These are phyloP conservation scores for Omphalotus olearius DNA, from an alignment of 1,284 basidiomycete species.

Conservation along the genomic window DNA sequence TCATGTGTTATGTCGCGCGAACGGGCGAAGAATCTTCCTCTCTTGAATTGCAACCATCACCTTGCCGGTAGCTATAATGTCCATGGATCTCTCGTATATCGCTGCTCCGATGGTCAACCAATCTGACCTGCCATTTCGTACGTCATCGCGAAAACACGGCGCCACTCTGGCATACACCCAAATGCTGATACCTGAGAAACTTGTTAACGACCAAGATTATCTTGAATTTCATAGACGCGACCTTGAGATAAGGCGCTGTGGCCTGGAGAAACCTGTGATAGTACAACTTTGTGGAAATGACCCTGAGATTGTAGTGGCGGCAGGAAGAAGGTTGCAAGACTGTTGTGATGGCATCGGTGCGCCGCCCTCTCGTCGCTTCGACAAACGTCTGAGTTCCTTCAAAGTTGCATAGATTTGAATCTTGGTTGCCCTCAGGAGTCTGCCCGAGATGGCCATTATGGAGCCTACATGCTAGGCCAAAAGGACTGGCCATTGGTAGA, in stretches of 20 bases:
- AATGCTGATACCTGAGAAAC: conserved; percentile 58
- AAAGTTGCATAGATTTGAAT: conserved; percentile 39
- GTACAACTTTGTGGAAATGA: conserved; percentile 74
- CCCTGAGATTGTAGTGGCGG: conserved; percentile 50
- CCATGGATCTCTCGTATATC: conserved; percentile 34
- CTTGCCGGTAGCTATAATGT: too few species aligned
- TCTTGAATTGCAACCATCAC: too few species aligned
- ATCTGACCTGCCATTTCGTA: conserved; percentile 67
- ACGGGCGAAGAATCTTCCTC: too few species aligned
- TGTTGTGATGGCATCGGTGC: conserved; percentile 65
- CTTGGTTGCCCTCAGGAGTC: conserved; percentile 70
- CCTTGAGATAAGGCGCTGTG: conserved; percentile 28
- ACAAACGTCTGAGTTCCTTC: not conserved
- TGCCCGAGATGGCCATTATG: conserved; percentile 63
- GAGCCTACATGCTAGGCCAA: conserved; percentile 66
- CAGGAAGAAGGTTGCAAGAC: conserved; percentile 50
- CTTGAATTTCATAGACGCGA: conserved; percentile 55
- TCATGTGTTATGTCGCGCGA: too few species aligned
- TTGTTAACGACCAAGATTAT: conserved; percentile 58
- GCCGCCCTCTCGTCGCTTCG: conserved; percentile 18
- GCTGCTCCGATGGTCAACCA: conserved; percentile 72
- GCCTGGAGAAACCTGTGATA: conserved; percentile 47
- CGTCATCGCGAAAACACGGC: conserved; percentile 53
- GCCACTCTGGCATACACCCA: conserved; percentile 67
- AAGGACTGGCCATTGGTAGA: conserved; percentile 68